A percentile compares a stretch with the other conserved stretches of the same genome.
Conservation (phyloP, 2,329 filamentous ascomycete species). For the Rutstroemia sp. region DNA sequence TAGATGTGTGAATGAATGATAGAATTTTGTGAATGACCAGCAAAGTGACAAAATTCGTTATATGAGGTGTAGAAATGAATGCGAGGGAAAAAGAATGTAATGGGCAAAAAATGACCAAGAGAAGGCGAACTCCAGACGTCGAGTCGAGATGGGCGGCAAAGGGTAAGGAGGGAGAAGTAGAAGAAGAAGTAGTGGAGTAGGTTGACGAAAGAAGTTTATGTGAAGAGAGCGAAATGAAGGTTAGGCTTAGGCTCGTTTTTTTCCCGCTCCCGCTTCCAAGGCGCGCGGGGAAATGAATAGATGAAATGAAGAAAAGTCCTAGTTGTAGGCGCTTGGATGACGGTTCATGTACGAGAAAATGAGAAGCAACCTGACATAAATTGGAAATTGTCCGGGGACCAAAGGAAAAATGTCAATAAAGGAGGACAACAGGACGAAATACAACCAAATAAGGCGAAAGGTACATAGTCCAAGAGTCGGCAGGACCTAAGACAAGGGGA, state of each 20-base stretch:
- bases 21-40: conserved; percentile 12
- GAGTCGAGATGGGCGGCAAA: not conserved
- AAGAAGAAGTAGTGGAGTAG: not conserved
- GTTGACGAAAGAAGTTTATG: not conserved
- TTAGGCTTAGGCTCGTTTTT: not conserved
- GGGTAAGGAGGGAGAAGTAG: not conserved
- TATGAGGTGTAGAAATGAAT: not conserved
- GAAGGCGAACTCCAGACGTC: conserved; percentile 1
- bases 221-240: not conserved
- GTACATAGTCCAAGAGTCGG: too few relatives aligned
- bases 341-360: not conserved
- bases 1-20: conserved; percentile 4
- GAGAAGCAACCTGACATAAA: not conserved
- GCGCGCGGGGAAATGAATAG: not conserved
- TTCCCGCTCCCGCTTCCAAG: too few relatives aligned
- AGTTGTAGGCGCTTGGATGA: not conserved
- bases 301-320: not conserved
- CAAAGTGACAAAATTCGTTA: not conserved
- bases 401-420: too few relatives aligned
- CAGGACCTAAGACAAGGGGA: too few relatives aligned
- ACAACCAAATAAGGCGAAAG: too few relatives aligned
- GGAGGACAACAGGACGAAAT: too few relatives aligned
- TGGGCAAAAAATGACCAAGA: not conserved
- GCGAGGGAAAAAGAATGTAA: conserved; percentile 6
- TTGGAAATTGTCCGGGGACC: too few relatives aligned